Conservation (phyloP, 306 rosid genomes). For the Vigna radiata region DNA sequence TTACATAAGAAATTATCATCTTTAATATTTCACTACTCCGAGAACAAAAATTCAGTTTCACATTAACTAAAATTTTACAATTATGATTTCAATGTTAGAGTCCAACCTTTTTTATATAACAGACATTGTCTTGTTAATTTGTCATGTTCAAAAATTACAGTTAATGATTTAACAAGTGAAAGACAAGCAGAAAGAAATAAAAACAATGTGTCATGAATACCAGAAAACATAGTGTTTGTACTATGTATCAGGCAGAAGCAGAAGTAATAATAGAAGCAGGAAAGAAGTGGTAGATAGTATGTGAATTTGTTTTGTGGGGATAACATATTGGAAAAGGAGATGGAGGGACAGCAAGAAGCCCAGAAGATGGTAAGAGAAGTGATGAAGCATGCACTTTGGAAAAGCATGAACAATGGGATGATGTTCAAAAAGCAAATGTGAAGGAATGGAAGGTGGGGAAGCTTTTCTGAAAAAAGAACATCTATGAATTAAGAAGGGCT, state of each 20-base stretch:
- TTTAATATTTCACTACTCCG: neutral
- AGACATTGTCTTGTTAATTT: neutral
- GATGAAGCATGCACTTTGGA: slow-evolving; percentile 41
- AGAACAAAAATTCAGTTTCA: too few relatives aligned
- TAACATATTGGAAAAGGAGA: slow-evolving; percentile 18
- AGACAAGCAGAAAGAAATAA: slow-evolving; percentile 10
- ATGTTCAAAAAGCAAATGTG: slow-evolving; percentile 24
- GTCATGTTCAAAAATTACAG: neutral
- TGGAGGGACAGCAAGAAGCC: slow-evolving; percentile 42
- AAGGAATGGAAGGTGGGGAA: slow-evolving; percentile 52
- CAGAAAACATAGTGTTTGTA: slow-evolving; percentile 23
- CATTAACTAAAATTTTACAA: too few relatives aligned
- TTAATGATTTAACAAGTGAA: neutral
- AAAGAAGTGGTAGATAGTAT: slow-evolving; percentile 30
- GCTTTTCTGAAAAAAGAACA: slow-evolving; percentile 45
- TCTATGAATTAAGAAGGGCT: slow-evolving; percentile 41
- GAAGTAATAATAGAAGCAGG: slow-evolving; percentile 19
- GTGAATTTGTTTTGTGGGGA: neutral
- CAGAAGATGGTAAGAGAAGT: slow-evolving; percentile 32
- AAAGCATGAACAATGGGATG: slow-evolving; percentile 41
- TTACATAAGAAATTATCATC: neutral
- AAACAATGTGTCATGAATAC: neutral
- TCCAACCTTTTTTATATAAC: neutral
- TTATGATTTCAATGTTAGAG: neutral
- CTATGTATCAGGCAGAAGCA: slow-evolving; percentile 1